Evolutionary conservation across 2,329 filamentous ascomycete species (phyloP).

Genomic region (Penicillium psychrosexuale): DNA sequence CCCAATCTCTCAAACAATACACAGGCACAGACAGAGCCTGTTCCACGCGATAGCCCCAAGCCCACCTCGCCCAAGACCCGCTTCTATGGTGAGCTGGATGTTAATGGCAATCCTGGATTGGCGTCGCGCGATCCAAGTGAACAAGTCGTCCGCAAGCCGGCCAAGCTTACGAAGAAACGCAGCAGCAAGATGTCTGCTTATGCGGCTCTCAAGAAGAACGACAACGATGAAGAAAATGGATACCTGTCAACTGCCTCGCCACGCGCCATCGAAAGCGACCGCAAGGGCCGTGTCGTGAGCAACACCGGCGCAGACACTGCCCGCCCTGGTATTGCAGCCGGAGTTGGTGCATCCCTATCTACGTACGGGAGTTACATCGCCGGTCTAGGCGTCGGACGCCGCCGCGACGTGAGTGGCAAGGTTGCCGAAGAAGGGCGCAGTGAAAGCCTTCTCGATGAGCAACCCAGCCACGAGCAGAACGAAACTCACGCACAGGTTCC

Average conservation of each 20-base stretch:
- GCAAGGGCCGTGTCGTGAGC: conserved; percentile 45
- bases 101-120: conserved; percentile 25
- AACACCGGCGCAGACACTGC: conserved; percentile 42
- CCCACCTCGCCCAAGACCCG: conserved; percentile 33
- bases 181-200: conserved; percentile 36
- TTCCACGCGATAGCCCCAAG: conserved; percentile 22
- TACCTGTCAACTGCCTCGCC: conserved; percentile 11
- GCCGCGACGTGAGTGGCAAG: conserved; percentile 48
- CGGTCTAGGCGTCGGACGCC: conserved; percentile 44
- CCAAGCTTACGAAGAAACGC: conserved; percentile 33
- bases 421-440: conserved; percentile 47
- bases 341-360: conserved; percentile 31
- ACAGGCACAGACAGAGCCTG: conserved; percentile 19
- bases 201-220: conserved; percentile 33
- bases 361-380: conserved; percentile 45
- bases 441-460: conserved; percentile 20
- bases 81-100: conserved; percentile 41
- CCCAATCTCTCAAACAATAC: conserved; percentile 34
- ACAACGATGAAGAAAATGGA: conserved; percentile 24
- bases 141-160: conserved; percentile 25
- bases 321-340: conserved; percentile 19
- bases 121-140: conserved; percentile 25
- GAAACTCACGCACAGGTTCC: conserved; percentile 12
- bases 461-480: conserved; percentile 10
- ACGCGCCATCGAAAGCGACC: conserved; percentile 30